phyloP scores from a whole-genome alignment of 2,329 filamentous ascomycete genomes.

The Blastomyces percursus region DNA sequence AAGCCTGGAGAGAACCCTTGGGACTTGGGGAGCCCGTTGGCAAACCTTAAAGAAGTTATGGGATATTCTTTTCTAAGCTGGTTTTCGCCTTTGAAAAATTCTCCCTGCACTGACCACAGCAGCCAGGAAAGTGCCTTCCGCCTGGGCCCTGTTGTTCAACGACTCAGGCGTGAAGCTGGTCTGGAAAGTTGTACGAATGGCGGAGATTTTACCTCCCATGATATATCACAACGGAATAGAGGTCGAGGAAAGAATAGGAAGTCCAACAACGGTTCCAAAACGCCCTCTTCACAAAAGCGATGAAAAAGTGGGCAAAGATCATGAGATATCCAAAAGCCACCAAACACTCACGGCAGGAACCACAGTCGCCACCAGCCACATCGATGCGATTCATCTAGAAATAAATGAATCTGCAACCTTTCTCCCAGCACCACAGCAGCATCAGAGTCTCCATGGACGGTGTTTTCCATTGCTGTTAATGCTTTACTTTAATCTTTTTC shows the following conservation, averaged over 20 bases:
- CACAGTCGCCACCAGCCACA: neutral
- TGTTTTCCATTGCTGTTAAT: neutral
- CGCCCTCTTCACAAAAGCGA: neutral
- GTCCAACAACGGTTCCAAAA: neutral
- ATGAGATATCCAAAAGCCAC: neutral
- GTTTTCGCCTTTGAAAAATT: constrained; percentile 64
- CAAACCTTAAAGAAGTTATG: constrained; percentile 73
- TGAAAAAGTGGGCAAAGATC: neutral
- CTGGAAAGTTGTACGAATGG: constrained; percentile 13
- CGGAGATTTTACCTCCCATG: neutral
- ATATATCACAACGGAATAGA: neutral
- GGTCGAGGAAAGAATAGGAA: neutral
- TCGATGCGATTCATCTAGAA: neutral
- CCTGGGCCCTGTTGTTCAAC: constrained; percentile 51
- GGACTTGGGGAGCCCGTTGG: constrained; percentile 54
- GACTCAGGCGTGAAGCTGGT: constrained; percentile 42
- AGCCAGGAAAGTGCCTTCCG: constrained; percentile 56
- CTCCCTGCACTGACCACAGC: constrained; percentile 62
- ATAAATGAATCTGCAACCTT: neutral
- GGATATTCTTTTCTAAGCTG: constrained; percentile 61
- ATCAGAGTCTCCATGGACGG: neutral
- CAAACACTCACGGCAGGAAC: neutral
- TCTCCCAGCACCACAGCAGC: neutral
- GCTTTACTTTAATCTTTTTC: neutral
- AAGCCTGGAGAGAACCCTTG: constrained; percentile 72